Percentiles rank a stretch among this genome's conserved stretches.
phyloP scores from a whole-genome alignment of 2,329 filamentous ascomycete species.

The Grosmannia penicillata region DNA sequence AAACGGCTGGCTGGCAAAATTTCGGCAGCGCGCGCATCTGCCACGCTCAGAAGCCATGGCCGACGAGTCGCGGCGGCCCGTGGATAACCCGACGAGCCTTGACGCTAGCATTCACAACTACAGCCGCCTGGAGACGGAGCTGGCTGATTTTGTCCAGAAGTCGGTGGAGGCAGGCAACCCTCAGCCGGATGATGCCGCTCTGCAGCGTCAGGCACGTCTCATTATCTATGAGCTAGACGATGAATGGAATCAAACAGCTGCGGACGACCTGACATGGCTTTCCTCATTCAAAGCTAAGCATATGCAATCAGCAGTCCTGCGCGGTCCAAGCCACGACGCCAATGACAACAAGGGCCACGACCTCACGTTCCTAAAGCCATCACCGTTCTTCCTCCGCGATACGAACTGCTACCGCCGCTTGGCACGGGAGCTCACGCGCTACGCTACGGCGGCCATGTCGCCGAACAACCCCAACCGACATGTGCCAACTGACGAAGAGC shows the following conservation, averaged over 20 bases:
- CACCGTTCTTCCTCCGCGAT: conserved; percentile 38
- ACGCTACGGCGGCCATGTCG: conserved; percentile 37
- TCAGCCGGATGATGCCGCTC: conserved; percentile 32
- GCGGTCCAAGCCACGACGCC: not conserved
- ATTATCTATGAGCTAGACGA: conserved; percentile 50
- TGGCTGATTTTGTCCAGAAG: conserved; percentile 34
- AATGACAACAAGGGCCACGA: not conserved
- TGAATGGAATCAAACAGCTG: conserved; percentile 48
- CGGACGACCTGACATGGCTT: conserved; percentile 41
- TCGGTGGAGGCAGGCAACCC: conserved; percentile 30
- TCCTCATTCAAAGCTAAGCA: conserved; percentile 33
- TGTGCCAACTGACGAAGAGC: conserved; percentile 43
- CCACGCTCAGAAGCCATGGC: conserved; percentile 41
- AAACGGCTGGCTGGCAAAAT: conserved; percentile 38
- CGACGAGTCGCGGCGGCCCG: conserved; percentile 29
- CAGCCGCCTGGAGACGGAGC: conserved; percentile 37
- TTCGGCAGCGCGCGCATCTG: conserved; percentile 40
- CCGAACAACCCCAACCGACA: conserved; percentile 45
- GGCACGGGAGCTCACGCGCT: conserved; percentile 37
- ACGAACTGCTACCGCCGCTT: conserved; percentile 45
- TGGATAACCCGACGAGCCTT: conserved; percentile 35
- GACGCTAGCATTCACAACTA: conserved; percentile 47
- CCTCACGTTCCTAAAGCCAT: conserved; percentile 14
- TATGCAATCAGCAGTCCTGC: not conserved
- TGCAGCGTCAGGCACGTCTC: conserved; percentile 42